Base-by-base conservation (phyloP, 441 rosid species). In the Gossypium davidsonii region DNA sequence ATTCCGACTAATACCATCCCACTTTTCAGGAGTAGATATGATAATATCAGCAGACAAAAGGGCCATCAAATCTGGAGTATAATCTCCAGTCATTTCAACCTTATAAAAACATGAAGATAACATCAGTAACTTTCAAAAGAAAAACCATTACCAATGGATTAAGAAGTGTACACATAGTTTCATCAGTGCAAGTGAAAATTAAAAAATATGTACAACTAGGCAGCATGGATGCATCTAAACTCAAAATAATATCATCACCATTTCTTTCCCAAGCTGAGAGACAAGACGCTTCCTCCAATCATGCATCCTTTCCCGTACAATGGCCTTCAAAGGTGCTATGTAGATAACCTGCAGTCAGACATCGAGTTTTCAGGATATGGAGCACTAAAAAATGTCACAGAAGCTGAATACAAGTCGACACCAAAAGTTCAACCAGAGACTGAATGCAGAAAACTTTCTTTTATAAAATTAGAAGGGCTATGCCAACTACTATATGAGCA, bases 51-150 rank as follows among this genome's bases (percentile, higher is more conserved):
- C 99, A 25, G 99, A 96, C 83, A 96, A 84, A 66, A 96, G 96
- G 76, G 98, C 97, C 83, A 87, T 89, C 86, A 91, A 80, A 86
- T 96, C 98, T 67, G 99, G 99, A 74, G 99, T 96, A 82, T 91
- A 88, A 85, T 96, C 99, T 85, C 99, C 99, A 6, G 99, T 96
- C 99, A 96, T 93, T 82, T 96, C 99, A 74, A 96, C 99, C 99
- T 96, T 86, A 63, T 1, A 63, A 72, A 72, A 44, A 28, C 44
- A 59, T 39, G 11, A 72, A 60, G 67, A 15, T 60, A 60, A 46
- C 25, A 49, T 67, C 59, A 67, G 59, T 67, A 67, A 49, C 44
- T 49, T 49, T 49, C 21, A 7, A 11, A 51, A 28, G 4, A 28
- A 49, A 9, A 51, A 26, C n/a, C 25, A 2, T 4, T 49, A 49